A percentile compares a stretch with the other conserved stretches of the same genome.
These are phyloP conservation scores for Lactifluus echinatus DNA, from an alignment of 768 basidiomycete genomes.

Conservation along the genomic window DNA sequence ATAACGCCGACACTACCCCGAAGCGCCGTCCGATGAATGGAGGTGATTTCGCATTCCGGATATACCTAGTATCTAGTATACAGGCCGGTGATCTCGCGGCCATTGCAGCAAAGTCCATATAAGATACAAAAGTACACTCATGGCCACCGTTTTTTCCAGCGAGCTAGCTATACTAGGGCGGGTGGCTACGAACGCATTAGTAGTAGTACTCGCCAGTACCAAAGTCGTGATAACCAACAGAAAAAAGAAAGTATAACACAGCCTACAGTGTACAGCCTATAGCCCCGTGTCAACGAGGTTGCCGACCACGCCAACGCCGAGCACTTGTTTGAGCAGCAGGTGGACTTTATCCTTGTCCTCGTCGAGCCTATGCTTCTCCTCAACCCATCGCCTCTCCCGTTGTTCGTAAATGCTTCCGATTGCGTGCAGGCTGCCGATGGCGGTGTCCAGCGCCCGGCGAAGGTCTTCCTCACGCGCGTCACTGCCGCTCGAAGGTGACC, in stretches of 20 bases:
- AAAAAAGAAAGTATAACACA: neutral
- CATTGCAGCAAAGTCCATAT: neutral
- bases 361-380: slow-evolving; percentile 56
- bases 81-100: neutral
- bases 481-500: slow-evolving; percentile 42
- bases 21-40: neutral
- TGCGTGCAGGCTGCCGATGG: slow-evolving; percentile 55
- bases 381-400: slow-evolving; percentile 58
- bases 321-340: slow-evolving; percentile 53
- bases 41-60: neutral
- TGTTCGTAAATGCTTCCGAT: slow-evolving; percentile 60
- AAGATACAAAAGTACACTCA: slow-evolving; percentile 5
- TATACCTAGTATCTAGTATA: neutral
- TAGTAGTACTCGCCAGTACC: neutral
- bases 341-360: slow-evolving; percentile 64
- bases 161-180: neutral
- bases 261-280: neutral
- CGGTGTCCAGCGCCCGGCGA: slow-evolving; percentile 57
- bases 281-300: slow-evolving; percentile 9
- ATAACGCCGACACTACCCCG: no score
- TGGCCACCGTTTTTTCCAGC: slow-evolving; percentile 7
- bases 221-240: neutral
- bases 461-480: slow-evolving; percentile 52
- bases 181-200: neutral
- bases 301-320: slow-evolving; percentile 29